phyloP scores from a whole-genome alignment of 2,329 filamentous ascomycete species.

The Alternaria infectoria region DNA sequence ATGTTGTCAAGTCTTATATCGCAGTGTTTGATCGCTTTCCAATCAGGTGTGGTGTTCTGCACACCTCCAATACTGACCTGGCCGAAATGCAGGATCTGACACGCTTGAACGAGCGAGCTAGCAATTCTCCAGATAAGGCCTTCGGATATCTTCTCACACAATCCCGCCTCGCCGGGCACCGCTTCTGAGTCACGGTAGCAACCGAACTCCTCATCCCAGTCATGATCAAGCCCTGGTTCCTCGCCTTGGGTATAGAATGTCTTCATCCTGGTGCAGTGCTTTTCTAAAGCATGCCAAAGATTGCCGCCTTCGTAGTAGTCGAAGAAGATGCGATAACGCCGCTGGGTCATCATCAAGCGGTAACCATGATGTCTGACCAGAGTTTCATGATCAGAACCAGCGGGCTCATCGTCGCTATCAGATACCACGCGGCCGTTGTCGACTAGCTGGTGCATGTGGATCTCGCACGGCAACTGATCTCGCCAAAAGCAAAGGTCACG shows the following conservation, averaged over 20 bases:
- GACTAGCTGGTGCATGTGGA: slow-evolving; percentile 15
- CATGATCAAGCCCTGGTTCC: neutral
- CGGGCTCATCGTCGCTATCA: neutral
- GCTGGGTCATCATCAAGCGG: slow-evolving; percentile 16
- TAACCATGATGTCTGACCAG: slow-evolving; percentile 9
- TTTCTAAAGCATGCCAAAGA: neutral
- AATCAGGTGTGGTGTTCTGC: neutral
- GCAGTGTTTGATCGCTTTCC: slow-evolving; percentile 1
- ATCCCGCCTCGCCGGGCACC: neutral
- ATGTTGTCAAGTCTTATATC: neutral
- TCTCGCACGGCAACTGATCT: slow-evolving; percentile 9
- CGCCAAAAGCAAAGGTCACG: slow-evolving; percentile 8
- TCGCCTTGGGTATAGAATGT: neutral
- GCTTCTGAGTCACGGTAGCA: neutral
- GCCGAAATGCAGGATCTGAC: neutral
- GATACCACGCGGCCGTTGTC: neutral
- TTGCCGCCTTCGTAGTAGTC: slow-evolving; percentile 1
- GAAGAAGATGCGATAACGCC: slow-evolving; percentile 10
- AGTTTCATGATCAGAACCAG: neutral
- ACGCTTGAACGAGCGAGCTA: neutral
- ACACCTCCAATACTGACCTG: neutral
- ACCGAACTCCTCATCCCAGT: neutral
- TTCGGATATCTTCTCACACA: neutral
- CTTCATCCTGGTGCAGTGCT: neutral
- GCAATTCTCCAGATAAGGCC: neutral